These are phyloP conservation scores for Neonectria coccinea DNA, from an alignment of 2,329 filamentous ascomycete species.

Conservation along the genomic window DNA sequence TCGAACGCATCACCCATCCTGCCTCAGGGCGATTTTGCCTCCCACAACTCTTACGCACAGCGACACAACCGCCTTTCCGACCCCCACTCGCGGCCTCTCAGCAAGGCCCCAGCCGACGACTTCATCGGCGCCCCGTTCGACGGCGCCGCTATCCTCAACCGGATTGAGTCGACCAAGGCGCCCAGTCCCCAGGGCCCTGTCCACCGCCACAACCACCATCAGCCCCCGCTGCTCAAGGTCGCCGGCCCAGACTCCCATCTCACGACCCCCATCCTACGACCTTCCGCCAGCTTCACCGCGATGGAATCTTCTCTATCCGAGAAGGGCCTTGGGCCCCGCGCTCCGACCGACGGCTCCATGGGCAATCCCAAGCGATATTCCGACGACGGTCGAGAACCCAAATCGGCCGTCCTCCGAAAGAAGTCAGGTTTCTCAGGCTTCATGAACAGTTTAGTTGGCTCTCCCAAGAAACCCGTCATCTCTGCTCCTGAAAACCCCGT, in stretches of 20 bases:
- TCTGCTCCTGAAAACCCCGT: constrained; percentile 98
- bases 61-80: constrained; percentile 46
- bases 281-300: constrained; percentile 67
- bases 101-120: constrained; percentile 61
- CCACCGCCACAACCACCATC: constrained; percentile 47
- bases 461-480: constrained; percentile 90
- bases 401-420: constrained; percentile 75
- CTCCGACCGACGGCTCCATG: constrained; percentile 57
- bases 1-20: constrained; percentile 61
- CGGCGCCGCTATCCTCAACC: constrained; percentile 70
- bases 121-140: constrained; percentile 75
- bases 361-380: constrained; percentile 78
- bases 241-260: constrained; percentile 65
- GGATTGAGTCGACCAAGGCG: constrained; percentile 65
- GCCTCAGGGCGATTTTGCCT: constrained; percentile 59
- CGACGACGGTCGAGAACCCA: constrained; percentile 77
- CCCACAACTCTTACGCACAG: constrained; percentile 49
- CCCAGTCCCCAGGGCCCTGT: constrained; percentile 47
- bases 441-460: constrained; percentile 84
- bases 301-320: constrained; percentile 56
- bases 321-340: constrained; percentile 49
- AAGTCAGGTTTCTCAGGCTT: constrained; percentile 91
- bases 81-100: constrained; percentile 42
- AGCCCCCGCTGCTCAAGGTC: constrained; percentile 59
- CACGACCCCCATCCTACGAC: constrained; percentile 67